Evolutionary conservation across 2,329 filamentous ascomycete species (phyloP), one percentile per base, ranked within the genome.

Genomic region (Zasmidium citrigriseum): DNA sequence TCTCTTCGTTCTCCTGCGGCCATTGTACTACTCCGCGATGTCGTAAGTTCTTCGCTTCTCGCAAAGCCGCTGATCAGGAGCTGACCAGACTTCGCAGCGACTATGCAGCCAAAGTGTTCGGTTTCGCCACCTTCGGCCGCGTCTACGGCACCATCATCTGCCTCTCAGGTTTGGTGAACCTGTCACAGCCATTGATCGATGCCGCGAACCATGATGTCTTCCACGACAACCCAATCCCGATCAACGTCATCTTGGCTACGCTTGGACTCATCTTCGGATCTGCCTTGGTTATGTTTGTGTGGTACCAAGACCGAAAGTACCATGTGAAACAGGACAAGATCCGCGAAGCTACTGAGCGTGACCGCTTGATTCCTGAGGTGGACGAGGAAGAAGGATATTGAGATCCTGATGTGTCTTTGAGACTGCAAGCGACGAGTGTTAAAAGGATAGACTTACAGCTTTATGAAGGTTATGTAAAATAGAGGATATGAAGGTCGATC

Each of bases 131-230:
- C 0, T 96, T 96, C 67, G 93, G 92, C 46, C 95, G 90, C 52
- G 91, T 96, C 20, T 96, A 96, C 74, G 92, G 92, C 21, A 83
- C 91, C 24, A 90, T 96, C 65, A 96, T 96, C 67, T 95, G 90
- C 75, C 77, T 95, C 2, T 87, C 90, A 0, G 92, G 93, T 0
- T 73, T 96, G 1, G 82, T 93, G 67, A 96, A 96, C 75, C 91
- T 96, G 67, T 85, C 85, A 3, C 91, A 96, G 77, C 88, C 88
- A 7, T 89, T 84, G 0, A 82, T 96, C 34, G 92, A 96, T 72
- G 85, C 87, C 21, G 73, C 92, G 45, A 91, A 91, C 44, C 89
- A 96, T 68, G 80, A 85, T 57, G 81, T 83, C 0, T 96, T 93
- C 69, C 68, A 80, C 27, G 85, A 86, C 12, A 82, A 96, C 70